Conservation (phyloP, 2,329 filamentous ascomycete genomes). For the Ophiostoma fasciatum region DNA sequence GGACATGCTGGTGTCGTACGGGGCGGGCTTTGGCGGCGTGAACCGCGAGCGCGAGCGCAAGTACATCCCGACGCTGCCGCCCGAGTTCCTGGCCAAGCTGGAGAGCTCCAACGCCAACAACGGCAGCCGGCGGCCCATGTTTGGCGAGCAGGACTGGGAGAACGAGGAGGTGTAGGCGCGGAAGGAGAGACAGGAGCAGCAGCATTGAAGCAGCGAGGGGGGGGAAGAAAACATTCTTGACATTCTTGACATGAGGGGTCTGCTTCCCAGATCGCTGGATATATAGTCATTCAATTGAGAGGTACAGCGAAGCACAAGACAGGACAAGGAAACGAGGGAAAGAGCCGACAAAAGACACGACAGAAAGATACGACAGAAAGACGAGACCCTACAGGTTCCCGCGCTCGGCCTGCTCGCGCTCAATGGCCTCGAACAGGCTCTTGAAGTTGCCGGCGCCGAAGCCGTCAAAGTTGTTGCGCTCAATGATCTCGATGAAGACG, state of each 20-base stretch:
- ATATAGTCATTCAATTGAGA: too few relatives aligned
- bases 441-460: conserved; percentile 96
- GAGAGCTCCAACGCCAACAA: conserved; percentile 40
- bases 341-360: too few relatives aligned
- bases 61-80: conserved; percentile 89
- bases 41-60: conserved; percentile 86
- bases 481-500: conserved; percentile 93
- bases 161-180: conserved; percentile 39
- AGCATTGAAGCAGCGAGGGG: not conserved
- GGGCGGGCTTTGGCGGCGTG: conserved; percentile 82
- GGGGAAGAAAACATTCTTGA: too few relatives aligned
- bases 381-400: conserved; percentile 52
- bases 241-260: too few relatives aligned
- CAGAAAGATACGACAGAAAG: too few relatives aligned
- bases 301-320: not conserved
- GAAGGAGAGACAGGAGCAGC: not conserved
- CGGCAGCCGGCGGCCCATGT: conserved; percentile 35
- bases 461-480: conserved; percentile 76
- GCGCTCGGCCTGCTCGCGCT: conserved; percentile 74
- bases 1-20: conserved; percentile 93
- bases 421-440: conserved; percentile 87
- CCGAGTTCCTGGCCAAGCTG: conserved; percentile 81
- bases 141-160: conserved; percentile 51
- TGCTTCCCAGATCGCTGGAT: too few relatives aligned
- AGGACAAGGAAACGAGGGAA: not conserved